These are phyloP conservation scores for Ramularia collo-cygni DNA, from an alignment of 2,329 filamentous ascomycete species.

Conservation along the genomic window DNA sequence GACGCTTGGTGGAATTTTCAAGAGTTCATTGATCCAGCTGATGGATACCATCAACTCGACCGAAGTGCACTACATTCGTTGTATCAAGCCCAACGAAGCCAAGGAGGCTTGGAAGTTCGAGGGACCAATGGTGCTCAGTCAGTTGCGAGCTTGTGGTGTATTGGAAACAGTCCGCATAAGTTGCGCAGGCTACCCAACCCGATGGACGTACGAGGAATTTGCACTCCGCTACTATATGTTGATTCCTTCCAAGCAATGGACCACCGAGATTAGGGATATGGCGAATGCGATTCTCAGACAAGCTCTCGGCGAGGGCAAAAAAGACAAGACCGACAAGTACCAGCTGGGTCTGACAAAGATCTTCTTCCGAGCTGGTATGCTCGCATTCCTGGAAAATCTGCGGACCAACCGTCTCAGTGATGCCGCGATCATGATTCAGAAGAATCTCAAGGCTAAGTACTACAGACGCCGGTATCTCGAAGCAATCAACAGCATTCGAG, in stretches of 20 bases:
- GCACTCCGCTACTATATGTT: conserved; percentile 97
- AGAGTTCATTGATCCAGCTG: conserved; percentile 92
- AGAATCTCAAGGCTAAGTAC: conserved; percentile 93
- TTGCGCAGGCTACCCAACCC: conserved; percentile 90
- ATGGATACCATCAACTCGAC: conserved; percentile 98
- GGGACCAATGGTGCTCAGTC: conserved; percentile 95
- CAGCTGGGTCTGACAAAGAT: conserved; percentile 97
- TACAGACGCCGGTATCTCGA: conserved; percentile 88
- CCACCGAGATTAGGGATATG: conserved; percentile 87
- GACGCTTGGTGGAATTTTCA: conserved; percentile 96
- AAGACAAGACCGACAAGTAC: conserved; percentile 76
- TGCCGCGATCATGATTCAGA: conserved; percentile 96
- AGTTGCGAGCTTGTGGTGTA: conserved; percentile 96
- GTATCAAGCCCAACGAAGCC: conserved; percentile 96
- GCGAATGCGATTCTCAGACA: conserved; percentile 85
- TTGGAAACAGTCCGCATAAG: conserved; percentile 97
- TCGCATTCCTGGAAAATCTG: conserved; percentile 92
- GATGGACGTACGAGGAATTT: conserved; percentile 99
- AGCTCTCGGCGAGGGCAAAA: conserved; percentile 63
- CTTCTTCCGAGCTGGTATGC: conserved; percentile 98
- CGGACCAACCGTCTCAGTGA: conserved; percentile 85
- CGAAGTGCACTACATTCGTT: conserved; percentile 97
- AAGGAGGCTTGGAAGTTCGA: conserved; percentile 98
- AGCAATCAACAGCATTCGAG: conserved; percentile 71
- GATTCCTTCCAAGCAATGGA: conserved; percentile 83